Evolutionary conservation across 2,329 filamentous ascomycete genomes (phyloP).

Genomic region (Bipolaris bicolor): DNA sequence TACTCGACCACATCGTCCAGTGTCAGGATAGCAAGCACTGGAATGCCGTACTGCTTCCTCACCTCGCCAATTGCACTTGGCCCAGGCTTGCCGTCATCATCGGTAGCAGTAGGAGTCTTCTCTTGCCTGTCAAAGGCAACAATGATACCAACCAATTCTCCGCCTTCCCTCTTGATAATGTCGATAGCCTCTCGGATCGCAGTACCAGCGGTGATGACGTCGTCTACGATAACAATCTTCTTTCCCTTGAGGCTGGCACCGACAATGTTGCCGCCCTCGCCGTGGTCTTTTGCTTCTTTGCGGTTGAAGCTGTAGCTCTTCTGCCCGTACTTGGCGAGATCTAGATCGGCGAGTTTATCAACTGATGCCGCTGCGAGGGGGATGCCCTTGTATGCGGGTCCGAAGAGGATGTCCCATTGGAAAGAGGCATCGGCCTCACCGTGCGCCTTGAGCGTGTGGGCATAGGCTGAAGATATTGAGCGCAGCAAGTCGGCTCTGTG

Average conservation of each 20-base stretch:
- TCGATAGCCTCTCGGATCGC: conserved; percentile 91
- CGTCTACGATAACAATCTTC: conserved; percentile 88
- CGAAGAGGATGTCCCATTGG: conserved; percentile 85
- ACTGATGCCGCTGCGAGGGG: conserved; percentile 81
- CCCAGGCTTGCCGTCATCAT: conserved; percentile 70
- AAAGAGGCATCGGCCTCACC: conserved; percentile 53
- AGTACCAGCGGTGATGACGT: conserved; percentile 94
- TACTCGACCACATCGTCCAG: conserved; percentile 74
- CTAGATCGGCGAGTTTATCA: conserved; percentile 74
- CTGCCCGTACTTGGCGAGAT: conserved; percentile 68
- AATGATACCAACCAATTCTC: conserved; percentile 82
- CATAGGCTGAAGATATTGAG: conserved; percentile 82
- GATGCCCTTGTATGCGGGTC: conserved; percentile 96
- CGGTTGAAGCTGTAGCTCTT: conserved; percentile 90
- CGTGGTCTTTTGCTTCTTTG: conserved; percentile 95
- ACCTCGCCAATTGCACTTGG: conserved; percentile 87
- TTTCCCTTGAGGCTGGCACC: conserved; percentile 85
- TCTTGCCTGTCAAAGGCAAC: conserved; percentile 88
- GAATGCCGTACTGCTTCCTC: conserved; percentile 80
- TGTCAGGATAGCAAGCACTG: conserved; percentile 81
- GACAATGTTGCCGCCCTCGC: conserved; percentile 92
- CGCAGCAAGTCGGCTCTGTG: conserved; percentile 79
- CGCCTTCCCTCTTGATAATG: conserved; percentile 86
- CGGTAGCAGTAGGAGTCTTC: conserved; percentile 67
- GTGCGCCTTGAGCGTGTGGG: conserved; percentile 62